These are phyloP conservation scores for Paramecium sonneborni DNA, from an alignment of 73 alveolate genomes.

Conservation along the genomic window DNA sequence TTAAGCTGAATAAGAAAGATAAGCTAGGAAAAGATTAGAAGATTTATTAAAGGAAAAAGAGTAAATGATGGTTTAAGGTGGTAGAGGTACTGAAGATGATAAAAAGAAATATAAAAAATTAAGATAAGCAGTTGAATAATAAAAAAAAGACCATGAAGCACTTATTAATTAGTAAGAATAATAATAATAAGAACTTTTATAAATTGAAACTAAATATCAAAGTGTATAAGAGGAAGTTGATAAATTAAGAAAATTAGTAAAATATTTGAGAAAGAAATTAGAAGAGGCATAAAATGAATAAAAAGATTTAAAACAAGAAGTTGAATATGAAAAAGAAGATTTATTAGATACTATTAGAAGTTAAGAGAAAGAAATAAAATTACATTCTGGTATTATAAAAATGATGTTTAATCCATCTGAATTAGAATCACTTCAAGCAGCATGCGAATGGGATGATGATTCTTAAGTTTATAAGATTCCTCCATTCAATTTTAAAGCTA, in stretches of 20 bases:
- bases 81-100: constrained; percentile 76
- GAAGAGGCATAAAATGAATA: constrained; percentile 59
- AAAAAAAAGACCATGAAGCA: constrained; percentile 76
- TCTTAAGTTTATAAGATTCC: constrained; percentile 64
- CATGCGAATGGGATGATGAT: constrained; percentile 68
- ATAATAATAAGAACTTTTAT: constrained; percentile 68
- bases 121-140: constrained; percentile 67
- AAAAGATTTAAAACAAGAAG: constrained; percentile 60
- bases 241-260: constrained; percentile 40
- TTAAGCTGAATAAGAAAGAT: constrained; percentile 43
- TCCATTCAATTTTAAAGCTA: constrained; percentile 61
- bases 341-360: constrained; percentile 62
- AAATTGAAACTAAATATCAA: constrained; percentile 65
- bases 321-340: constrained; percentile 69
- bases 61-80: constrained; percentile 76
- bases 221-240: constrained; percentile 66
- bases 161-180: constrained; percentile 70
- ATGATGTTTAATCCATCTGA: constrained; percentile 66
- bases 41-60: constrained; percentile 73
- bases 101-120: constrained; percentile 74
- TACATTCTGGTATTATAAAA: constrained; percentile 45
- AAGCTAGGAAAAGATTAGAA: constrained; percentile 70
- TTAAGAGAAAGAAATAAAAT: constrained; percentile 64
- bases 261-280: constrained; percentile 44
- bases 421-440: constrained; percentile 50